Evolutionary conservation across 495 filamentous ascomycete species (phyloP), one percentile per base, ranked within the genome.

Genomic region (Trichoderma parareesei): DNA sequence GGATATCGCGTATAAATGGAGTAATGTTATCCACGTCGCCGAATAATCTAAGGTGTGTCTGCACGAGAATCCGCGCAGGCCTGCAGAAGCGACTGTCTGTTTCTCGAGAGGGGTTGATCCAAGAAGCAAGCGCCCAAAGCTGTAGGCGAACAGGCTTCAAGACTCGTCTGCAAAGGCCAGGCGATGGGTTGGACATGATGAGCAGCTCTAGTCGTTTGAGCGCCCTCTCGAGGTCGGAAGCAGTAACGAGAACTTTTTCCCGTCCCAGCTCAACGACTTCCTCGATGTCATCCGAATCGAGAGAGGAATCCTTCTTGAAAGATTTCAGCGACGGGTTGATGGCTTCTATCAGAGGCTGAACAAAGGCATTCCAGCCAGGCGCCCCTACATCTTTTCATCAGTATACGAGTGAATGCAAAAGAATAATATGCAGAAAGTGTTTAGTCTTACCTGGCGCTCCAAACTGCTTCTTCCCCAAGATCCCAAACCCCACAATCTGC

Each of bases 401-500:
- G 53, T 57, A 57, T 16, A 0, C 3, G 7, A 9, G 16, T 37
- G 5, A 1, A 11, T 18, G 48, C n/a, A n/a, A 33, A 7, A 1
- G 18, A 33, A 37, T 33, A 14, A 10, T 57, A n/a, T 8, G 20
- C 3, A 37, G 14, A 35, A 18, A 48, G 37, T n/a, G 6, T 20
- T 38, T n/a, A 4, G n/a, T 66, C 76, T 66, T 76, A 84, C 81
- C 87, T 44, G 86, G 86, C 35, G 87, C 88, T 7, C 90, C 90
- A 69, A 82, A 85, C 37, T 80, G 73, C 61, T 84, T 86, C 64
- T 85, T 85, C 0, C 86, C 85, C 60, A 94, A 71, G 20, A 93
- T 86, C 1, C 89, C 88, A 69, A 85, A 88, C 0, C 87, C 89
- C 63, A 92, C 87, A 53, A 90, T 82, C 70, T 90, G 90, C 0